phyloP scores from a whole-genome alignment of 108 stramenopile species.

The Fragilaria radians region DNA sequence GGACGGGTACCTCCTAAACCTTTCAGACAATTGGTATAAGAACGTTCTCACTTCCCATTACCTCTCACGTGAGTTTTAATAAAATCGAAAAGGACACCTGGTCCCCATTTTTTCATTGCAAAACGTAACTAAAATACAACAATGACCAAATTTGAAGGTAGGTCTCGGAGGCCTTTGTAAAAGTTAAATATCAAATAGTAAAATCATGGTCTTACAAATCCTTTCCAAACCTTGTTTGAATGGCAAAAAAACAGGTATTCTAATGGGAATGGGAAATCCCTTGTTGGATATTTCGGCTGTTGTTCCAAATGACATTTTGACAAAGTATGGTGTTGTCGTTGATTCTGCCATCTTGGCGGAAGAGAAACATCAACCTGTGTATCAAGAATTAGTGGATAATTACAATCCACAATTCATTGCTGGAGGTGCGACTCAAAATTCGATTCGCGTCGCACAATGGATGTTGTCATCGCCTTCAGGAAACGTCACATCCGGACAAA shows the following conservation, averaged over 20 bases:
- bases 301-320: constrained; percentile 85
- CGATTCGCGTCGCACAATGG: constrained; percentile 99
- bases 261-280: constrained; percentile 99
- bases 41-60: too few species aligned
- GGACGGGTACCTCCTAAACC: too few species aligned
- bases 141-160: constrained; percentile 5
- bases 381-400: constrained; percentile 85
- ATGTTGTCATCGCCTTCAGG: constrained; percentile 57
- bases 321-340: constrained; percentile 92
- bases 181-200: background rate
- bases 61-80: too few species aligned
- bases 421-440: constrained; percentile 99
- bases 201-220: background rate
- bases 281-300: constrained; percentile 97
- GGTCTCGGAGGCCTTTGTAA: constrained; percentile 18
- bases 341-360: constrained; percentile 98
- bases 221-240: background rate
- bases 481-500: constrained; percentile 31
- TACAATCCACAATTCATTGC: constrained; percentile 94
- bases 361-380: constrained; percentile 93
- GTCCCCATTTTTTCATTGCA: too few species aligned
- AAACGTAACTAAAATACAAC: too few species aligned
- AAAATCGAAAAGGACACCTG: too few species aligned
- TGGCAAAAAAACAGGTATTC: constrained; percentile 35
- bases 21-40: too few species aligned